Base-by-base conservation (phyloP, 2,329 filamentous ascomycete genomes). In the Penicillium verrucosum region DNA sequence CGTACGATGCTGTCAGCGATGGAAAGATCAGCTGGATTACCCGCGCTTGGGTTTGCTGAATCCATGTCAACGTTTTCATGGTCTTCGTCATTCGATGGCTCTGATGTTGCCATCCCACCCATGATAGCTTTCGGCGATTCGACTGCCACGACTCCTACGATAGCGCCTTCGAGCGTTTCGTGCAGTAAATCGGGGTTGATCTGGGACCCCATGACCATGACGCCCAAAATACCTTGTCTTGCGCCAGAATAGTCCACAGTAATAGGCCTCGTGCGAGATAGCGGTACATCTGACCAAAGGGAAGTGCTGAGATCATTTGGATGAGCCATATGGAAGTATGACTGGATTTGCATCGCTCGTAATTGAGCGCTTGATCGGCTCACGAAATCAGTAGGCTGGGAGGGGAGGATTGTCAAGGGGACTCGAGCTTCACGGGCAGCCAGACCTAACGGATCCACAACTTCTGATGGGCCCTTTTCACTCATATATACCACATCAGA, bases 271-370 rank as follows among this genome's bases (percentile, higher is more conserved):
- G 73, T 68, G 11, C 70, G 69, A 8, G 76, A 77, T 9, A 86
- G 71, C 0, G 82, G 76, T 4, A 70, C 70, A 4, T 73, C 64
- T 25, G 72, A 71, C 81, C 82, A 86, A 4, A 71, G 63, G 2
- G 73, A 68, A 37, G 67, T 68, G 30, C 56, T 62, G 23, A 68
- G 42, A 38, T 65, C 63, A 32, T 52, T 57, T 9, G 69, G 66
- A 38, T 69, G 68, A 18, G 69, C 68, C 64, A 71, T 63, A 65
- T 86, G 84, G 67, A 86, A 86, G 65, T 86, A 86, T 1, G 83
- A 83, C 60, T 85, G 79, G 60, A 80, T 82, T 59, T 85, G 82
- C 82, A 86, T 85, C 21, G 77, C 75, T 44, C 81, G 75, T 7
- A 82, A 65, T 57, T 85, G 81, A 1, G 76, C 74, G 29, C 80